Percentiles rank a stretch among this genome's conserved stretches.
These are phyloP conservation scores for Clavispora asparagi DNA, from an alignment of 805 yeast species.

Conservation along the genomic window DNA sequence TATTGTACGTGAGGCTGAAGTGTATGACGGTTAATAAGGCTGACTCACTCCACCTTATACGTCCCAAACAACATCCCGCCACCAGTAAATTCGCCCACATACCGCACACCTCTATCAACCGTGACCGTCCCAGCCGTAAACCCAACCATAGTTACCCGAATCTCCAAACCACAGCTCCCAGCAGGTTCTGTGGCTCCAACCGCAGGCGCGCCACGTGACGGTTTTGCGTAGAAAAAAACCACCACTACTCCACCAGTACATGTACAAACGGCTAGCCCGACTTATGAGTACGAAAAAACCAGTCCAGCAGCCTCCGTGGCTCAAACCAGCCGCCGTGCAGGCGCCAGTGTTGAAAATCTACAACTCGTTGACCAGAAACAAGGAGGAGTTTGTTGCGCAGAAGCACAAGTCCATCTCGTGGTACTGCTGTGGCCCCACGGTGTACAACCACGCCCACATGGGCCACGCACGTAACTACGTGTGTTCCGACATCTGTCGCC, in stretches of 20 bases:
- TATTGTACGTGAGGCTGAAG: too few relatives aligned
- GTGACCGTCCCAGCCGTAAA: too few relatives aligned
- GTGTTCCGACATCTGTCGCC: constrained; percentile 85
- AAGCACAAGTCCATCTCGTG: constrained; percentile 67
- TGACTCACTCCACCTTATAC: too few relatives aligned
- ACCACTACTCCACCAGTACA: background rate
- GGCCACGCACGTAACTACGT: constrained; percentile 98
- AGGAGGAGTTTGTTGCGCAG: constrained; percentile 72
- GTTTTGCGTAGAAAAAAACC: background rate
- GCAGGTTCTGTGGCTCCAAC: too few relatives aligned
- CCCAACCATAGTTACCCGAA: too few relatives aligned
- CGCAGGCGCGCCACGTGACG: too few relatives aligned
- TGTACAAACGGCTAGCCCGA: constrained; percentile 7
- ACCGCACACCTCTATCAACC: too few relatives aligned
- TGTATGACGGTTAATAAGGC: too few relatives aligned
- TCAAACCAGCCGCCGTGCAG: constrained; percentile 15
- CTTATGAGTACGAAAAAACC: constrained; percentile 23
- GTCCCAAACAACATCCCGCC: too few relatives aligned
- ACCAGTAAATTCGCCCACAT: too few relatives aligned
- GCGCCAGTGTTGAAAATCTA: constrained; percentile 51
- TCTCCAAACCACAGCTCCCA: too few relatives aligned
- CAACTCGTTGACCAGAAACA: constrained; percentile 79
- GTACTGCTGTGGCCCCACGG: constrained; percentile 99
- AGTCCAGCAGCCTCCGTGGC: constrained; percentile 37
- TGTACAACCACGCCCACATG: constrained; percentile 93